Evolutionary conservation across 352 stramenopile species (phyloP).

Genomic region (Bremia lactucae): DNA sequence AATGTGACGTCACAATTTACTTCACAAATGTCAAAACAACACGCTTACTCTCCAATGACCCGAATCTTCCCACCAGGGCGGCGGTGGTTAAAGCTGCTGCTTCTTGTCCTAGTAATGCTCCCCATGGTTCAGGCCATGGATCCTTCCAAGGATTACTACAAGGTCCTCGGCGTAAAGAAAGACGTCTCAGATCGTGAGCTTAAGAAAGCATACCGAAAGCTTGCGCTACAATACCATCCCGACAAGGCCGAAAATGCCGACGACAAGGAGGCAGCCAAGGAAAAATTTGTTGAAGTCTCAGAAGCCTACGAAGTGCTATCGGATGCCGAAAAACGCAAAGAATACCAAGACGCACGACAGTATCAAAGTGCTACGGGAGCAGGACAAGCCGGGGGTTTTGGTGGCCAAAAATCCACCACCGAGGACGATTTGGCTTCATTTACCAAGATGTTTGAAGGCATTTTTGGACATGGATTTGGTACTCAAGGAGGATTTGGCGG

Average conservation of each 20-base stretch:
- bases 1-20: constrained; percentile 1
- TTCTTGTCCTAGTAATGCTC: constrained; percentile 14
- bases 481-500: constrained; percentile 17
- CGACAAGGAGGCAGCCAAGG: constrained; percentile 77
- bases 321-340: constrained; percentile 78
- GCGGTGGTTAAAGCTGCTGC: constrained; percentile 12
- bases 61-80: constrained; percentile 1
- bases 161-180: constrained; percentile 63
- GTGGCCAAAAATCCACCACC: constrained; percentile 22
- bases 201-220: constrained; percentile 81
- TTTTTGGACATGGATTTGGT: constrained; percentile 65
- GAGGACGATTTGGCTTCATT: constrained; percentile 64
- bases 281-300: constrained; percentile 88
- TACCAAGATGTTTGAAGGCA: constrained; percentile 84
- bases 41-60: not conserved
- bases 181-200: constrained; percentile 66
- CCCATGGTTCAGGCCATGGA: constrained; percentile 31
- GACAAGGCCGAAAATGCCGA: constrained; percentile 78
- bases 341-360: constrained; percentile 80
- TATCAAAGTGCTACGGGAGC: constrained; percentile 21
- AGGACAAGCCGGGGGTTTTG: constrained; percentile 11
- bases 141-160: constrained; percentile 74
- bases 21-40: not conserved
- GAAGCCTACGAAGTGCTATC: constrained; percentile 90
- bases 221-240: constrained; percentile 85